Conservation (phyloP, 176 grass and related monocot species). For the Triticum turgidum region DNA sequence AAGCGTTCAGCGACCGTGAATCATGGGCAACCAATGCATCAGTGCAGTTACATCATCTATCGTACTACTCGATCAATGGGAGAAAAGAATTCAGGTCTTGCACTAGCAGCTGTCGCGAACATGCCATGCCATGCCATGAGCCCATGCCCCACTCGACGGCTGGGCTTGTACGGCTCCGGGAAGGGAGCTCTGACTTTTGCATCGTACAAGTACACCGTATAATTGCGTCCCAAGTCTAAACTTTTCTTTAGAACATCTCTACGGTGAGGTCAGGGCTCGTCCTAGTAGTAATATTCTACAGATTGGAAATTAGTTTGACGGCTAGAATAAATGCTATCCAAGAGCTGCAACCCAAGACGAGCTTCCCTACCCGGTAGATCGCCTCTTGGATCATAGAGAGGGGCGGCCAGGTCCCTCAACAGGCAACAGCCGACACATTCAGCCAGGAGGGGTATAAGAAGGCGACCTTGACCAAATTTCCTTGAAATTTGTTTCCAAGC, state of each 20-base stretch:
- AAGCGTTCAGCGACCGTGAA: not conserved
- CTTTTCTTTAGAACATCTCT: not conserved
- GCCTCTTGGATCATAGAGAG: not conserved
- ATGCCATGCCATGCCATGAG: not conserved
- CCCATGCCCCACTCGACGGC: not conserved
- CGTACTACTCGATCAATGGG: no score
- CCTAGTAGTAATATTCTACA: not conserved
- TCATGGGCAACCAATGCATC: not conserved
- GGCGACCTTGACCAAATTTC: no score
- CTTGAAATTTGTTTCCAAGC: no score
- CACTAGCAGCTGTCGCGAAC: not conserved
- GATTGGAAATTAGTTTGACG: not conserved
- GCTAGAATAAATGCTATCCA: not conserved
- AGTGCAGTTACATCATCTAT: not conserved
- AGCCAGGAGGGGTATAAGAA: not conserved
- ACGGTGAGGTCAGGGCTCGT: not conserved
- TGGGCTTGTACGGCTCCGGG: not conserved
- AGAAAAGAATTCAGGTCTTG: not conserved
- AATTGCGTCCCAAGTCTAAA: not conserved
- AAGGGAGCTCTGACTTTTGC: slow-evolving; percentile 18
- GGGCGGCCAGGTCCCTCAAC: not conserved
- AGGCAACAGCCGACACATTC: no score
- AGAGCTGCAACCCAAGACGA: not conserved
- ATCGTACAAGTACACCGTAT: not conserved
- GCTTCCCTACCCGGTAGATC: no score